Conservation (phyloP, 2,329 filamentous ascomycete species). For the Fusarium pseudograminearum region DNA sequence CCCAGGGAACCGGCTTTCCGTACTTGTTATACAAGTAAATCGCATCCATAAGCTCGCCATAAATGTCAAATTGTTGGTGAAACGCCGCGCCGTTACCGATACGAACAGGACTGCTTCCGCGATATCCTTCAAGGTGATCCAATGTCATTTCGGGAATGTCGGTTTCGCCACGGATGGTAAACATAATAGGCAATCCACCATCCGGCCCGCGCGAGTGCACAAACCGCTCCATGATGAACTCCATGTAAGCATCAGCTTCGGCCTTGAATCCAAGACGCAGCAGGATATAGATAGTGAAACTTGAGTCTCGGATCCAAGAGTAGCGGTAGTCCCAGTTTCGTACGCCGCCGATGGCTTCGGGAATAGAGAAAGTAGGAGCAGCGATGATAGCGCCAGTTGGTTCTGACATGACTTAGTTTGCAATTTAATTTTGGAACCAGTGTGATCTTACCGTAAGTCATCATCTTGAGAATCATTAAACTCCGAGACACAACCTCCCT, state of each 20-base stretch:
- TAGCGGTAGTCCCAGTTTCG: conserved; percentile 81
- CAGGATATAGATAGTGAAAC: conserved; percentile 82
- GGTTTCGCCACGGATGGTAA: conserved; percentile 79
- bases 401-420: conserved; percentile 56
- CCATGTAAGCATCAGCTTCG: conserved; percentile 83
- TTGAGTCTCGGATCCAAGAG: conserved; percentile 82
- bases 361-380: conserved; percentile 81
- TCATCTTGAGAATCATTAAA: conserved; percentile 79
- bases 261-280: conserved; percentile 80
- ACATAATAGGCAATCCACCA: conserved; percentile 81
- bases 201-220: conserved; percentile 69
- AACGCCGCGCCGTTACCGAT: conserved; percentile 83
- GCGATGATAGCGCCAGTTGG: conserved; percentile 83
- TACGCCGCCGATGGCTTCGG: conserved; percentile 77
- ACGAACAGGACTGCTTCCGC: conserved; percentile 76
- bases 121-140: conserved; percentile 78
- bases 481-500: conserved; percentile 78
- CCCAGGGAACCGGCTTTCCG: conserved; percentile 80
- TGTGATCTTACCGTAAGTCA: conserved; percentile 67
- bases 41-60: conserved; percentile 81
- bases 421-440: accelerated
- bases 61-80: conserved; percentile 83
- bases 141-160: conserved; percentile 79
- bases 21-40: conserved; percentile 86
- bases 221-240: conserved; percentile 80